Conservation (phyloP, 441 rosid genomes). For the Adansonia madagascariensis region DNA sequence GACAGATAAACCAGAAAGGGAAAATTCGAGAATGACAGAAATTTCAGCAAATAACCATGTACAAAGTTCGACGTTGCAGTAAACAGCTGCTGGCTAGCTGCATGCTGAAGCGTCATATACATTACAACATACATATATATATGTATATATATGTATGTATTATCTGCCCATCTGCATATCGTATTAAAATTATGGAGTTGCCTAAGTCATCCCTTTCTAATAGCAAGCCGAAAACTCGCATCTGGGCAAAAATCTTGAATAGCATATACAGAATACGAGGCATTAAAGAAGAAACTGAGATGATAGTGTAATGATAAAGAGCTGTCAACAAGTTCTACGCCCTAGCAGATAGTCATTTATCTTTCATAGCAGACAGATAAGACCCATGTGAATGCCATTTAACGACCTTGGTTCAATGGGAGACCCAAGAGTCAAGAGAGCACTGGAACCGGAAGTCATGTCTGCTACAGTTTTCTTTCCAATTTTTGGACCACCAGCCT, state of each 20-base stretch:
- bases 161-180: not conserved
- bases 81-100: not conserved
- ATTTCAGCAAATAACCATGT: not conserved
- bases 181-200: not conserved
- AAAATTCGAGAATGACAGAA: not conserved
- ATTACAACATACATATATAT: not conserved
- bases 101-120: not conserved
- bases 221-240: too few species aligned
- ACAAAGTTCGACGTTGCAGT: slow-evolving; percentile 6
- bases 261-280: not conserved
- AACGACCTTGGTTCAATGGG: not conserved
- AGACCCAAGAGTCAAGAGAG: not conserved
- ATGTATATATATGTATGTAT: too few species aligned
- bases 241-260: not conserved
- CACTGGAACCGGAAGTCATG: not conserved
- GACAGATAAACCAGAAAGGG: not conserved
- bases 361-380: slow-evolving; percentile 17
- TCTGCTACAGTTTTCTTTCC: not conserved
- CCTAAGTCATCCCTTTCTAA: not conserved
- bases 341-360: not conserved
- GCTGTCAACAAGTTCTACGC: slow-evolving; percentile 26
- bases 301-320: not conserved
- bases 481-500: slow-evolving; percentile 14
- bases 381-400: slow-evolving; percentile 32
- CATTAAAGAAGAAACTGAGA: not conserved